A percentile compares a stretch with the other conserved stretches of the same genome.
Conservation (phyloP, 2,329 filamentous ascomycete species). For the Teratosphaeriaceae sp. region DNA sequence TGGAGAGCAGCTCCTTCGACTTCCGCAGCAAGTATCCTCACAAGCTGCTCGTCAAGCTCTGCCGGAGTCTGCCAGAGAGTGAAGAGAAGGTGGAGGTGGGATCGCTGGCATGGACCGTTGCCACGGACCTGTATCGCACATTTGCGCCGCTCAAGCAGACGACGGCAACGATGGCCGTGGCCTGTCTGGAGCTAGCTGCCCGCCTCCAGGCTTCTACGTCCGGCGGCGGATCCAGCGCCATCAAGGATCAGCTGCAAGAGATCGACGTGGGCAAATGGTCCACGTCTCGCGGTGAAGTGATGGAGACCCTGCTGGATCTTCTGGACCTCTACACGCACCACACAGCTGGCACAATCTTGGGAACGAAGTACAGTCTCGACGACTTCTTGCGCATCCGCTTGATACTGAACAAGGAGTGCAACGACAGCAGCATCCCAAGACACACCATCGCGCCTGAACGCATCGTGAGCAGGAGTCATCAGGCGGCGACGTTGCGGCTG, state of each 20-base stretch:
- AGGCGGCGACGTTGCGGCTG: conserved; percentile 21
- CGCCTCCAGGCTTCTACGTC: conserved; percentile 44
- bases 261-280: conserved; percentile 42
- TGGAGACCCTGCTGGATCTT: conserved; percentile 82
- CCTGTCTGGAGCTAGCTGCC: conserved; percentile 72
- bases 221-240: conserved; percentile 12
- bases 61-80: conserved; percentile 34
- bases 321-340: conserved; percentile 90
- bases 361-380: conserved; percentile 64
- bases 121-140: conserved; percentile 85
- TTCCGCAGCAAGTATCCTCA: conserved; percentile 87
- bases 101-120: conserved; percentile 70
- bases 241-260: conserved; percentile 28
- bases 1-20: conserved; percentile 90
- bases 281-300: conserved; percentile 40
- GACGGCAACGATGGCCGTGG: conserved; percentile 76
- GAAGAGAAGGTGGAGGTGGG: conserved; percentile 31
- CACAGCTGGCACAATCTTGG: conserved; percentile 65
- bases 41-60: conserved; percentile 72
- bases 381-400: conserved; percentile 84
- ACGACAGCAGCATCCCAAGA: conserved; percentile 54
- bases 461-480: conserved; percentile 17
- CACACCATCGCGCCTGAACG: conserved; percentile 42
- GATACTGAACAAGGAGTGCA: conserved; percentile 73
- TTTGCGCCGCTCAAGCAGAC: conserved; percentile 88